A percentile compares a stretch with the other conserved stretches of the same genome.
These are phyloP conservation scores for Exophiala sideris DNA, from an alignment of 2,329 filamentous ascomycete genomes.

Conservation along the genomic window DNA sequence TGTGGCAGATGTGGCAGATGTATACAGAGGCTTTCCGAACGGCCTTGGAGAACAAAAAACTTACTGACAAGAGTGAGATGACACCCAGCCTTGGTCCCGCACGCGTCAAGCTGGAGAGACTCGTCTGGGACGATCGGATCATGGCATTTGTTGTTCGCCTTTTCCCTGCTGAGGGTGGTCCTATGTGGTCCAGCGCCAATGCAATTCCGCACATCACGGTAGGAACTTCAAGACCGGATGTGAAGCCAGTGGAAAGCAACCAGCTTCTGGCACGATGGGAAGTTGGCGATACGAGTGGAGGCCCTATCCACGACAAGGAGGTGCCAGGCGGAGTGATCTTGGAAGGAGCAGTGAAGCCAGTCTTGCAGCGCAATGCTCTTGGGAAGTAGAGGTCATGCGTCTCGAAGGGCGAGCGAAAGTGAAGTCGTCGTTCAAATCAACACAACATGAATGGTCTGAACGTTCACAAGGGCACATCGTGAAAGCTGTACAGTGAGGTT, in stretches of 20 bases:
- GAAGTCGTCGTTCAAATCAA: too few relatives aligned
- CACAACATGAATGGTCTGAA: too few relatives aligned
- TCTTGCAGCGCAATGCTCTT: constrained; percentile 36
- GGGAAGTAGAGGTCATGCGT: background rate
- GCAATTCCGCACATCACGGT: constrained; percentile 81
- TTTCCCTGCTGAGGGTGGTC: constrained; percentile 45
- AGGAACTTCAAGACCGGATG: constrained; percentile 67
- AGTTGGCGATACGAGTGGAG: constrained; percentile 49
- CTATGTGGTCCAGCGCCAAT: constrained; percentile 69
- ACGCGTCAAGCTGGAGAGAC: constrained; percentile 56
- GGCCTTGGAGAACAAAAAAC: constrained; percentile 29
- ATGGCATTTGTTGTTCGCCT: constrained; percentile 89
- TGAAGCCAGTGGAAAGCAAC: constrained; percentile 96
- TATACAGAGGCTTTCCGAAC: constrained; percentile 61
- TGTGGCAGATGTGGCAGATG: constrained; percentile 67
- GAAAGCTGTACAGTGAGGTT: too few relatives aligned
- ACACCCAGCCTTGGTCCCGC: constrained; percentile 35
- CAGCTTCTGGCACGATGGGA: constrained; percentile 75
- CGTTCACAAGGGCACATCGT: too few relatives aligned
- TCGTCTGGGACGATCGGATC: constrained; percentile 80
- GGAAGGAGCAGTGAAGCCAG: constrained; percentile 53
- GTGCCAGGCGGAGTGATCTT: constrained; percentile 55
- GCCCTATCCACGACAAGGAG: constrained; percentile 49
- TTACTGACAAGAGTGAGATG: constrained; percentile 29
- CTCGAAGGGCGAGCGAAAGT: too few relatives aligned